These are phyloP conservation scores for Ceratocystis cubensis DNA, from an alignment of 2,329 filamentous ascomycete genomes.

Conservation along the genomic window DNA sequence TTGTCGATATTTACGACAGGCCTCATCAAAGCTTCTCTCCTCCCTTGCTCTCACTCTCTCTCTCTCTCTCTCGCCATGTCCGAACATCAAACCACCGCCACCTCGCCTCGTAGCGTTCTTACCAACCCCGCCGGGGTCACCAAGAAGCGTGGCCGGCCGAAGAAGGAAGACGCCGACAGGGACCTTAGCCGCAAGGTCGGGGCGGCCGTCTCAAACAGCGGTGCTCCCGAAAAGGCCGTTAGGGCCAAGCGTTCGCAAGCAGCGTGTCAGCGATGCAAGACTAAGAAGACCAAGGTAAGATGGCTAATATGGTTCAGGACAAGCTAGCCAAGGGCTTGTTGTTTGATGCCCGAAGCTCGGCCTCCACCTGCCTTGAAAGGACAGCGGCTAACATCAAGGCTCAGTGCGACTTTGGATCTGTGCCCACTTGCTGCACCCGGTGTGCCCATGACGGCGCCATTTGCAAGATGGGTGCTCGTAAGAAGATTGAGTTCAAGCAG, in stretches of 20 bases:
- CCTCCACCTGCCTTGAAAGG: not conserved
- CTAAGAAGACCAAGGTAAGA: constrained; percentile 56
- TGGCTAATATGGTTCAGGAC: not conserved
- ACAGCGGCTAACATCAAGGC: not conserved
- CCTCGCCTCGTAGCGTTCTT: not conserved
- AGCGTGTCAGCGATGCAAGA: constrained; percentile 52
- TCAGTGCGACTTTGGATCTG: constrained; percentile 14
- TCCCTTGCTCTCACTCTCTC: not conserved
- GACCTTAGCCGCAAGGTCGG: constrained; percentile 10
- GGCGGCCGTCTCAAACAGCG: not conserved
- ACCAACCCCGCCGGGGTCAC: constrained; percentile 1
- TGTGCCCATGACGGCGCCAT: constrained; percentile 54
- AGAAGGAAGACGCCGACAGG: constrained; percentile 16
- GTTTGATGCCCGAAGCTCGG: not conserved
- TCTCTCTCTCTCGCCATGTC: not conserved
- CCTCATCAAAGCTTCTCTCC: not conserved
- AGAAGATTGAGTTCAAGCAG: constrained; percentile 59
- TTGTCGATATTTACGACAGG: too few species aligned
- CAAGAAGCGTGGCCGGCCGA: constrained; percentile 20
- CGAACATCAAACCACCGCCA: not conserved
- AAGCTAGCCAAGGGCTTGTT: not conserved
- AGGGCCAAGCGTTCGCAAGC: constrained; percentile 55
- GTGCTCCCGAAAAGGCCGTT: constrained; percentile 25
- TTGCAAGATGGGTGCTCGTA: constrained; percentile 49
- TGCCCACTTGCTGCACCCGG: constrained; percentile 38